Evolutionary conservation across 2,329 filamentous ascomycete species (phyloP).

Genomic region (Alternaria arbusti): DNA sequence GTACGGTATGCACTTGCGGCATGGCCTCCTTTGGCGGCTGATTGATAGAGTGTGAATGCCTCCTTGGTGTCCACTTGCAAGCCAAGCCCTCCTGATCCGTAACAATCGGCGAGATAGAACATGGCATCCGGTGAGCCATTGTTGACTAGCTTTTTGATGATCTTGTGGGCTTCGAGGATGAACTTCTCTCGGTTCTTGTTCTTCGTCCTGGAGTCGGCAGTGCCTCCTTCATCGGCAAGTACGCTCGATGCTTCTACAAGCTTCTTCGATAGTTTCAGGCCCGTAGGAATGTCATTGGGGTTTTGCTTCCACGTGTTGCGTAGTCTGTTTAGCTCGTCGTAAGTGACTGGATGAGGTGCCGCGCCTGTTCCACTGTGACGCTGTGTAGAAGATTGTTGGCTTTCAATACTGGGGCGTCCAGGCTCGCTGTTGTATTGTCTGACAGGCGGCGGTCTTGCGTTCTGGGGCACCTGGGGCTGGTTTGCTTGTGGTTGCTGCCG

Average conservation of each 20-base stretch:
- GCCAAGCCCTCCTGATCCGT: constrained; percentile 81
- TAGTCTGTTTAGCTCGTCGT: constrained; percentile 77
- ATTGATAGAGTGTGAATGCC: constrained; percentile 91
- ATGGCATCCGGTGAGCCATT: constrained; percentile 82
- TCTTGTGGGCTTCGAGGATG: constrained; percentile 83
- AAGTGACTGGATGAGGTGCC: constrained; percentile 68
- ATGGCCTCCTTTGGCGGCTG: constrained; percentile 88
- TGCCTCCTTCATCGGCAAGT: constrained; percentile 76
- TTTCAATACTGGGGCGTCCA: constrained; percentile 45
- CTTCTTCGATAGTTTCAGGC: constrained; percentile 79
- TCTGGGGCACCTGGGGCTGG: constrained; percentile 34
- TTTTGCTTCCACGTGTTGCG: constrained; percentile 71
- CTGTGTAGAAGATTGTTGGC: constrained; percentile 24
- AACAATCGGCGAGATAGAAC: constrained; percentile 90
- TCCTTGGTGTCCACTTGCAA: constrained; percentile 85
- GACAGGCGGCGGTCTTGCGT: constrained; percentile 57
- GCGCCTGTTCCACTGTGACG: constrained; percentile 32
- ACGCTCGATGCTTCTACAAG: constrained; percentile 83
- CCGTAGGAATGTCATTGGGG: constrained; percentile 73
- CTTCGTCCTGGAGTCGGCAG: constrained; percentile 69
- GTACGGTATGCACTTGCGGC: constrained; percentile 88
- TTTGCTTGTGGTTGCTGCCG: constrained; percentile 20
- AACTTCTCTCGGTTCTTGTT: constrained; percentile 79
- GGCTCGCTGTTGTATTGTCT: constrained; percentile 58
- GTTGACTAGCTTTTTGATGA: constrained; percentile 83